Base-by-base conservation (phyloP, 1,284 basidiomycete genomes). In the Golubevia sp. region DNA sequence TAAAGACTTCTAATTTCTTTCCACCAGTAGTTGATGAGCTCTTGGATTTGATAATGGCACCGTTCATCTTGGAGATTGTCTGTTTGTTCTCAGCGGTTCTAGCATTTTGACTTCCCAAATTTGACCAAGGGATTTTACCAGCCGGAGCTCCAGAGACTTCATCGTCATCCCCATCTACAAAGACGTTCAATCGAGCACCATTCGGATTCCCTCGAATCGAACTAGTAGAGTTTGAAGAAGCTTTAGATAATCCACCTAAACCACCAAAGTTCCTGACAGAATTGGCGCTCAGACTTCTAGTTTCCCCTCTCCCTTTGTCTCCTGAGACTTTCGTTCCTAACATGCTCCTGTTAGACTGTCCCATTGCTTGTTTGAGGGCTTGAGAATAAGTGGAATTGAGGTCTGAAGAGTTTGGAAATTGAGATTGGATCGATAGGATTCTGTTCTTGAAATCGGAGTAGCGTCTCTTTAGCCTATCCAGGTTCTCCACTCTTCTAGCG, bases 381-480 rank as follows among this genome's bases (percentile, higher is more conserved):
- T 68, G 63, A 3, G 70, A 62, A 25, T 79, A 79, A 6, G 59
- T 53, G 18, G 18, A 48, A 7, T 18, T 20, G 2, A 26, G 38
- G 59, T 61, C 11, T 61, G 69, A n/a, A 61, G 61, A 48, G 25
- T 26, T 49, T 11, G 7, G 7, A 3, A 38, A 21, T 6, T 44
- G 24, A 20, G 54, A 53, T 8, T 58, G 61, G 15, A 53, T 49
- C 20, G 65, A 55, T n/a, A 81, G 52, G 62, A 80, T 69, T 13
- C 80, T 70, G 66, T 91, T 91, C 70, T 92, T 90, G 84, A 95
- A 98, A 49, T 94, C 91, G 27, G 89, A 86, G 82, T 94, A 93
- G 57, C 90, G 87, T 57, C 88, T 89, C 85, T 94, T 94, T 61
- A 99, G 87, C 23, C 93, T 88, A 73, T 94, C 93, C 18, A 92